Percentiles rank a stretch among this genome's conserved stretches.
These are phyloP conservation scores for Venturia nashicola DNA, from an alignment of 2,329 filamentous ascomycete species.

Conservation along the genomic window DNA sequence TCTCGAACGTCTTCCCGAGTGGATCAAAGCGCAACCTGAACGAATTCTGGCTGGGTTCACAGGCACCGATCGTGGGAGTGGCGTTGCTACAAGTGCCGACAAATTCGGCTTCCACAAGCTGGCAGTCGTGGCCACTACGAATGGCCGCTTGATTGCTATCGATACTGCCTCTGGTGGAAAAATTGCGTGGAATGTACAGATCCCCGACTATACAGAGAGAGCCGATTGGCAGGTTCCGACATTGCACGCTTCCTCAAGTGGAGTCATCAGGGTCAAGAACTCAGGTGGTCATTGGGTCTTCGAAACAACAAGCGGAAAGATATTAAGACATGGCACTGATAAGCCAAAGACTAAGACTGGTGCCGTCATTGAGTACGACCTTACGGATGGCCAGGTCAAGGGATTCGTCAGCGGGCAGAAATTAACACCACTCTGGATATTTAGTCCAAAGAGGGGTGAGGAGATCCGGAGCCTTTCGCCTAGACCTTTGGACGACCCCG, in stretches of 20 bases:
- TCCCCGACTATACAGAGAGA: conserved; percentile 43
- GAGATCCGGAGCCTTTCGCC: conserved; percentile 56
- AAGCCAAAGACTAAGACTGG: neutral
- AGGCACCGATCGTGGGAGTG: conserved; percentile 41
- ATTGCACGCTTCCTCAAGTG: conserved; percentile 29
- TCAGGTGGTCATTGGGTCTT: neutral
- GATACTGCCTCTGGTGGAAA: conserved; percentile 63
- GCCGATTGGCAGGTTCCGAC: conserved; percentile 44
- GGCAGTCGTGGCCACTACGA: conserved; percentile 65
- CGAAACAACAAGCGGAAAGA: conserved; percentile 7
- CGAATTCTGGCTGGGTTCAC: conserved; percentile 46
- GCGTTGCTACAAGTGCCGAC: conserved; percentile 47
- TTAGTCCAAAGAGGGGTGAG: conserved; percentile 53
- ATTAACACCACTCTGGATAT: conserved; percentile 49
- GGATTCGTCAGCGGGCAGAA: conserved; percentile 18
- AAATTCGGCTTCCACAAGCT: conserved; percentile 84
- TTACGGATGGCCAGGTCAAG: conserved; percentile 21
- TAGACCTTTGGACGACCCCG: conserved; percentile 64
- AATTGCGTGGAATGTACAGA: conserved; percentile 63
- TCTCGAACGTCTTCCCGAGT: conserved; percentile 62
- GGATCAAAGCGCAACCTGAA: conserved; percentile 55
- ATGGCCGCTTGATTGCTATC: conserved; percentile 68
- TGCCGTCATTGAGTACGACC: conserved; percentile 17
- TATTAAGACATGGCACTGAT: conserved; percentile 4
- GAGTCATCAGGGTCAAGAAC: conserved; percentile 36